These are phyloP conservation scores for Suillus paluster DNA, from an alignment of 768 basidiomycete genomes.

Conservation along the genomic window DNA sequence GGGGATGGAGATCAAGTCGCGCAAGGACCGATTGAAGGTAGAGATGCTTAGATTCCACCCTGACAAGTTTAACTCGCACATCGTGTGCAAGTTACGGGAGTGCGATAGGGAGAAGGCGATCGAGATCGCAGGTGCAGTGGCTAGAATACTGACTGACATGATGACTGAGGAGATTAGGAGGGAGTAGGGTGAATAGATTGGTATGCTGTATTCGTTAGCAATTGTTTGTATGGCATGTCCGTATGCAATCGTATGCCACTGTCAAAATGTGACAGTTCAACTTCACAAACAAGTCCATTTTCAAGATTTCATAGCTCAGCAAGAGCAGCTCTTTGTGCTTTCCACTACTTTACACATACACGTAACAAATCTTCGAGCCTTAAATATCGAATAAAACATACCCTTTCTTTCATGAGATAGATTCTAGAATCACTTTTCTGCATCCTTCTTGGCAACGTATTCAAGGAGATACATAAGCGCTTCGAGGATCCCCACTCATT, in stretches of 20 bases:
- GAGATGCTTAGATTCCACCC: constrained; percentile 61
- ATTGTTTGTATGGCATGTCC: background rate
- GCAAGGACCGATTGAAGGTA: constrained; percentile 40
- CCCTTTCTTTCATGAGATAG: background rate
- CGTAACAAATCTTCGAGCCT: too few relatives aligned
- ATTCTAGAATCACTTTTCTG: background rate
- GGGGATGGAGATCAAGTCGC: constrained; percentile 32
- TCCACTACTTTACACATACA: too few relatives aligned
- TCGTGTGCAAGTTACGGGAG: constrained; percentile 39
- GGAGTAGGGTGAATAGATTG: background rate
- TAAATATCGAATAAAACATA: constrained; percentile 34
- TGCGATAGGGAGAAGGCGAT: constrained; percentile 37
- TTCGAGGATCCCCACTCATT: constrained; percentile 90
- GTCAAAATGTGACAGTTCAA: too few relatives aligned
- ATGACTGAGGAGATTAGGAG: constrained; percentile 23
- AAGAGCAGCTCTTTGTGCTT: too few relatives aligned
- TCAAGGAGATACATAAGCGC: constrained; percentile 81
- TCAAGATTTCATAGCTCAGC: too few relatives aligned
- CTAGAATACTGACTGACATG: constrained; percentile 45
- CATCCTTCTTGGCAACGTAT: constrained; percentile 74
- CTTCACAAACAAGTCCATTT: too few relatives aligned
- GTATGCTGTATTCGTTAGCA: background rate
- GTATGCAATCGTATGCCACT: background rate
- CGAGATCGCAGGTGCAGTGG: constrained; percentile 44
- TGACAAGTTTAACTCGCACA: constrained; percentile 50